These are phyloP conservation scores for Zizania latifolia DNA, from an alignment of 176 grass and related monocot genomes.

Conservation along the genomic window DNA sequence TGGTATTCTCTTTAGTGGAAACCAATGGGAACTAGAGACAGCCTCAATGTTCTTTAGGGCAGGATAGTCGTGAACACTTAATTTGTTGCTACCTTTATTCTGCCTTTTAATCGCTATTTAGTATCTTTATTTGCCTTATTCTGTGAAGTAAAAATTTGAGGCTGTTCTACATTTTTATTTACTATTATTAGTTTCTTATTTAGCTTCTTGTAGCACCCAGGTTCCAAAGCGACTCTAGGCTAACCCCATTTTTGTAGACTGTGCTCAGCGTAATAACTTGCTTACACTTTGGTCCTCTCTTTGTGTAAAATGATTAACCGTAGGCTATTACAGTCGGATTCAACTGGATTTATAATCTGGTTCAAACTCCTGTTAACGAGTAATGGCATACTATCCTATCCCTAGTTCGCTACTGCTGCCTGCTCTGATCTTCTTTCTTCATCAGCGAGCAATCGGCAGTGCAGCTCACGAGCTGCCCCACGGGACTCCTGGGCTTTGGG, in stretches of 20 bases:
- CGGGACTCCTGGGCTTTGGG: neutral
- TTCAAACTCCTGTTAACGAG: neutral
- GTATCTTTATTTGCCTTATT: neutral
- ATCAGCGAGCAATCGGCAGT: neutral
- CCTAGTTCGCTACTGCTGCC: neutral
- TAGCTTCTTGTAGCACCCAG: neutral
- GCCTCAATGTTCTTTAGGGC: neutral
- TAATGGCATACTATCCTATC: neutral
- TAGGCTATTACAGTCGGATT: neutral
- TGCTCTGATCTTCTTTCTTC: neutral
- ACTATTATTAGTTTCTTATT: neutral
- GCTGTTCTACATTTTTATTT: neutral
- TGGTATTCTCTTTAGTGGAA: neutral
- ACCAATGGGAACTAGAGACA: neutral
- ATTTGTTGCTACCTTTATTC: neutral
- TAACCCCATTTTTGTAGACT: no score
- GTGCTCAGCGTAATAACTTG: neutral
- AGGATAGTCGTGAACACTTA: neutral
- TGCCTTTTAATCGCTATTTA: neutral
- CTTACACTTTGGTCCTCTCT: neutral
- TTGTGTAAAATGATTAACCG: neutral
- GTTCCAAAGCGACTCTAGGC: no score
- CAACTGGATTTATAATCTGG: neutral
- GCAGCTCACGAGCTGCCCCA: neutral
- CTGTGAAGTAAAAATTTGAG: neutral